A percentile compares a stretch with the other conserved stretches of the same genome.
phyloP scores from a whole-genome alignment of 176 grass and related monocot species.

The Puccinellia tenuiflora region DNA sequence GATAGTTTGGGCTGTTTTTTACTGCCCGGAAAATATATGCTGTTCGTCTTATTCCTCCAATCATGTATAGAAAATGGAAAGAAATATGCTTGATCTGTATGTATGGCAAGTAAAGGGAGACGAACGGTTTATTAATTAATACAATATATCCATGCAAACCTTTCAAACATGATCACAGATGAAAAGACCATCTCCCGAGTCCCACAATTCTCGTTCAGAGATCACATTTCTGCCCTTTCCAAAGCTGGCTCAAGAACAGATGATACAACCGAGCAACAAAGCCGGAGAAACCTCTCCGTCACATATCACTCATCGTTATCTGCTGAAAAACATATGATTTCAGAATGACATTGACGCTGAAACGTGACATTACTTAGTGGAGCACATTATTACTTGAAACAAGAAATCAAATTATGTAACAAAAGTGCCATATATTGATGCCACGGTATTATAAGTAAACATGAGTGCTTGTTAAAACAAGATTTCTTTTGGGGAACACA shows the following conservation, averaged over 20 bases:
- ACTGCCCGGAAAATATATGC: too few species aligned
- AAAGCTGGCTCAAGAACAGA: neutral
- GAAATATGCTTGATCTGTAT: too few species aligned
- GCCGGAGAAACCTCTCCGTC: too few species aligned
- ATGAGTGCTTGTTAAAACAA: neutral
- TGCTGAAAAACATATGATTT: too few species aligned
- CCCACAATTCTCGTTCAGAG: neutral
- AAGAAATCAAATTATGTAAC: neutral
- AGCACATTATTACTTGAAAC: neutral
- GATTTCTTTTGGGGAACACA: neutral
- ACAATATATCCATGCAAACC: too few species aligned
- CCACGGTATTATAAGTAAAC: neutral
- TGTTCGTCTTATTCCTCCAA: too few species aligned
- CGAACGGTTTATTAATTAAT: too few species aligned
- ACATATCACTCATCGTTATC: too few species aligned
- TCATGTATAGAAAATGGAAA: too few species aligned
- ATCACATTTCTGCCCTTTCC: neutral
- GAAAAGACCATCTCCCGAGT: neutral
- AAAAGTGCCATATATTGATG: neutral
- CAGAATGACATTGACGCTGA: neutral
- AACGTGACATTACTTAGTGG: neutral
- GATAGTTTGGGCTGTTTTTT: too few species aligned
- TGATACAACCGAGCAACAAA: neutral
- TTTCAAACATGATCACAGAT: too few species aligned
- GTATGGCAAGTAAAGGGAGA: too few species aligned